Percentiles rank a stretch among this genome's conserved stretches.
Conservation (phyloP, 768 basidiomycete species). For the Candolleomyces eurysporus region DNA sequence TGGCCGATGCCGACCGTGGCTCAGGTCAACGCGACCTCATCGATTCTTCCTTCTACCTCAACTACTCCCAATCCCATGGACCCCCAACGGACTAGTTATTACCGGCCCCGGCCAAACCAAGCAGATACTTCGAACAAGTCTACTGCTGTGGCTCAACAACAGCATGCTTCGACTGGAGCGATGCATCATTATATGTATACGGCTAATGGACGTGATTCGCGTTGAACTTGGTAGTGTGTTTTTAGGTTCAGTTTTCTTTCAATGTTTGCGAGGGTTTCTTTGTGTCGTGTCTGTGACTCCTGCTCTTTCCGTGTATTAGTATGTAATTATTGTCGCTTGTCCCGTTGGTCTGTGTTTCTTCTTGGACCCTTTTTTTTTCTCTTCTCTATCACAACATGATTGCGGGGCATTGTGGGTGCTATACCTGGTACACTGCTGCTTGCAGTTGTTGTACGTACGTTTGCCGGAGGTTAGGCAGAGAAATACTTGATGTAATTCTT, state of each 20-base stretch:
- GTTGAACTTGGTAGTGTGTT: background rate
- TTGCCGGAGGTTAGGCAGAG: no score
- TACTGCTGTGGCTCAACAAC: background rate
- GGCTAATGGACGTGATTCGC: constrained; percentile 16
- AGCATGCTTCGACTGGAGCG: background rate
- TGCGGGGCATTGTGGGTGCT: no score
- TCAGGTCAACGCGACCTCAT: constrained; percentile 48
- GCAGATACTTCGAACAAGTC: background rate
- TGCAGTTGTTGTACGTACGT: no score
- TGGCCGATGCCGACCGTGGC: constrained; percentile 79
- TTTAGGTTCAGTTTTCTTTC: background rate
- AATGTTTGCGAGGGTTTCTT: background rate
- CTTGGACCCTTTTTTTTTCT: no score
- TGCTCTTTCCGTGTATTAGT: no score
- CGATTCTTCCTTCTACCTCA: constrained; percentile 43
- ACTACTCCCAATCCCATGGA: constrained; percentile 25
- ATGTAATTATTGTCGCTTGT: no score
- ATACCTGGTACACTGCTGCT: no score
- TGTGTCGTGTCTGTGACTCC: background rate
- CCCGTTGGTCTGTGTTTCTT: no score
- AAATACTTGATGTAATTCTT: no score
- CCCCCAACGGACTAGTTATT: constrained; percentile 52
- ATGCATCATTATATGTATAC: constrained; percentile 22
- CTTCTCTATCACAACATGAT: no score
- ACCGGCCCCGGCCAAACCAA: constrained; percentile 36